These are phyloP conservation scores for Lachnellula arida DNA, from an alignment of 2,329 filamentous ascomycete genomes.

Conservation along the genomic window DNA sequence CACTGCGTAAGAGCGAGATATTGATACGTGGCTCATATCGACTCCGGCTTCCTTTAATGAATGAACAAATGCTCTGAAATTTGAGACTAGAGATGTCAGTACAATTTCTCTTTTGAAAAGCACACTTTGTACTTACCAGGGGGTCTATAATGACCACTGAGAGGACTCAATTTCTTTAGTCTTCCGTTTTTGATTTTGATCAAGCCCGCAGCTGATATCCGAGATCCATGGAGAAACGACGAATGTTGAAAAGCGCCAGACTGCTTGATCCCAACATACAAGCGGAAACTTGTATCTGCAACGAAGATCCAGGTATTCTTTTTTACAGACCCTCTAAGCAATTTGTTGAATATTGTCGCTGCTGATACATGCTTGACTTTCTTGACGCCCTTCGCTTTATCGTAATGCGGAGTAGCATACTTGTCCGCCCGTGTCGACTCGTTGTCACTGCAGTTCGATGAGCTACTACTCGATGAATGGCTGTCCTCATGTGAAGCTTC, in stretches of 20 bases:
- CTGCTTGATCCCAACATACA: slow-evolving; percentile 89
- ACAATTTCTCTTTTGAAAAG: background rate
- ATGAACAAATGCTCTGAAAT: slow-evolving; percentile 77
- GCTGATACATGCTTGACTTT: slow-evolving; percentile 65
- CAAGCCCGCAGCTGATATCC: slow-evolving; percentile 76
- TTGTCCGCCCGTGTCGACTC: slow-evolving; percentile 56
- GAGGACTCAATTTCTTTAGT: slow-evolving; percentile 65
- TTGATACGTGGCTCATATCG: slow-evolving; percentile 73
- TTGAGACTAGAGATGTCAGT: slow-evolving; percentile 41
- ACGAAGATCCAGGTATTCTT: slow-evolving; percentile 95
- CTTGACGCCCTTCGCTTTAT: slow-evolving; percentile 54
- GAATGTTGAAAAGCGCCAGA: slow-evolving; percentile 87
- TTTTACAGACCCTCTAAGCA: slow-evolving; percentile 72
- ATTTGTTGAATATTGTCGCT: slow-evolving; percentile 70
- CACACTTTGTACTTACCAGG: slow-evolving; percentile 44
- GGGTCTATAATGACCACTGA: slow-evolving; percentile 79
- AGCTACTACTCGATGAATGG: slow-evolving; percentile 13
- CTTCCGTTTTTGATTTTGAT: slow-evolving; percentile 82
- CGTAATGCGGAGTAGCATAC: slow-evolving; percentile 60
- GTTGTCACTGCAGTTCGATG: slow-evolving; percentile 33
- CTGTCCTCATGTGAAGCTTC: slow-evolving; percentile 23
- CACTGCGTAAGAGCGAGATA: slow-evolving; percentile 77
- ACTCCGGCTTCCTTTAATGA: slow-evolving; percentile 67
- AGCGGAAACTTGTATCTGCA: slow-evolving; percentile 74
- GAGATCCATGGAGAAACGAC: slow-evolving; percentile 77